Conservation (phyloP, 306 rosid genomes). For the Arachis hypogaea region DNA sequence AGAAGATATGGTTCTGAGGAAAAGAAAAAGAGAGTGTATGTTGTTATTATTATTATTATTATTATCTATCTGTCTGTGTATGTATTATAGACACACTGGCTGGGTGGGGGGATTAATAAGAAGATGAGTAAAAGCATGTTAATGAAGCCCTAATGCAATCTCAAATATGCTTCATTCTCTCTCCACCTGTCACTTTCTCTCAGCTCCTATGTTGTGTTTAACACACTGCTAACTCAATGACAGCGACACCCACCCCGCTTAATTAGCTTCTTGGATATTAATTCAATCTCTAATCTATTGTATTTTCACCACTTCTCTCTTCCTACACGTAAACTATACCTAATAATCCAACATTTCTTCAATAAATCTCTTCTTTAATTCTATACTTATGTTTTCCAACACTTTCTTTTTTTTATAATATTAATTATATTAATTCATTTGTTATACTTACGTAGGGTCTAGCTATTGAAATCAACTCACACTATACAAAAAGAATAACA, state of each 20-base stretch:
- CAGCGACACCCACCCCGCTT: conserved; percentile 29
- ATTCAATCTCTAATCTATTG: conserved; percentile 7
- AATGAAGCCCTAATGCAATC: conserved; percentile 48
- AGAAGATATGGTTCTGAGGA: too few species aligned
- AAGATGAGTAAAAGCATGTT: conserved; percentile 41
- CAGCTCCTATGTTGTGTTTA: conserved; percentile 40
- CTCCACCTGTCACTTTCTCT: conserved; percentile 44
- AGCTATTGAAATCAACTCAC: too few species aligned
- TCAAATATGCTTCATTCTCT: conserved; percentile 19
- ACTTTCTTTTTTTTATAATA: too few species aligned
- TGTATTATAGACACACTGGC: too few species aligned
- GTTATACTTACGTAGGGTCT: too few species aligned
- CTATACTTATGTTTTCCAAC: not conserved
- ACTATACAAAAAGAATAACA: too few species aligned
- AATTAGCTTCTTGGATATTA: too few species aligned
- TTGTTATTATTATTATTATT: too few species aligned
- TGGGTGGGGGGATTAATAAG: not conserved
- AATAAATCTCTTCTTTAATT: not conserved
- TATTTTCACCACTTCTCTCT: conserved; percentile 1
- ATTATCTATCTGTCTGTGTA: too few species aligned
- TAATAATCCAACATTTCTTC: not conserved
- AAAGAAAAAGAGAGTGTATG: too few species aligned
- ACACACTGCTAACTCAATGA: conserved; percentile 45
- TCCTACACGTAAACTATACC: conserved; percentile 17
- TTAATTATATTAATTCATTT: too few species aligned